Evolutionary conservation across 139 green algal species (phyloP), one percentile per base, ranked within the genome.

Genomic region (Edaphochlamys debaryana): DNA sequence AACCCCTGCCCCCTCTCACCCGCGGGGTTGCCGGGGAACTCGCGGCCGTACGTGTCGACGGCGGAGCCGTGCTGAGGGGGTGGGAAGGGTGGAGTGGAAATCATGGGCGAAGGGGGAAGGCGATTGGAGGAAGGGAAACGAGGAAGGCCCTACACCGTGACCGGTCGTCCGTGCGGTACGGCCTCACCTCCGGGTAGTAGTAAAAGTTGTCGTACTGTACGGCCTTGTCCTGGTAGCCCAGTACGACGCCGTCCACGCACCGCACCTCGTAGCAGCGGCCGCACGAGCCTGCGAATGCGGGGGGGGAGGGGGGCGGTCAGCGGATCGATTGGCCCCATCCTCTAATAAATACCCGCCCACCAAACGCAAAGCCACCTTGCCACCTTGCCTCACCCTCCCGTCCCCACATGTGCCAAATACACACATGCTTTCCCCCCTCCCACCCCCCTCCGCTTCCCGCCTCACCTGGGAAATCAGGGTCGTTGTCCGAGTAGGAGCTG

Each of bases 241-340:
- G 50, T 27, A 84, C 78, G 8, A 76, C n/a, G 19, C 78, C 78
- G 45, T 75, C 29, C 19, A 84, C 78, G 38, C 78, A 84, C 9
- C 38, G 32, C 0, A 84, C 78, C 66, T 84, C 78, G 50, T 84
- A 84, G 64, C 78, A 84, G 66, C 78, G 78, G 29, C 78, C 78
- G 52, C 78, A 84, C 41, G 38, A 66, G 48, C 78, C 78, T 75
- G 45, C 20, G 67, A 4, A 11, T 4, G 7, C 15, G 60, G 27
- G 7, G 8, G 30, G 60, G 27, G 60, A 38, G 29, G 29, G 30
- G 27, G 48, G 48, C 11, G 48, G 15, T 54, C 11, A 11, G 48
- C 48, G 48, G 48, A 54, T 54, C 48, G 48, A 11, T 15, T 15
- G 48, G 48, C 48, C n/a, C n/a, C n/a, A n/a, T n/a, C n/a, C n/a